A percentile compares a stretch with the other conserved stretches of the same genome.
Conservation (phyloP, 805 yeast species). For the Cyberlindnera samutprakarnensis region DNA sequence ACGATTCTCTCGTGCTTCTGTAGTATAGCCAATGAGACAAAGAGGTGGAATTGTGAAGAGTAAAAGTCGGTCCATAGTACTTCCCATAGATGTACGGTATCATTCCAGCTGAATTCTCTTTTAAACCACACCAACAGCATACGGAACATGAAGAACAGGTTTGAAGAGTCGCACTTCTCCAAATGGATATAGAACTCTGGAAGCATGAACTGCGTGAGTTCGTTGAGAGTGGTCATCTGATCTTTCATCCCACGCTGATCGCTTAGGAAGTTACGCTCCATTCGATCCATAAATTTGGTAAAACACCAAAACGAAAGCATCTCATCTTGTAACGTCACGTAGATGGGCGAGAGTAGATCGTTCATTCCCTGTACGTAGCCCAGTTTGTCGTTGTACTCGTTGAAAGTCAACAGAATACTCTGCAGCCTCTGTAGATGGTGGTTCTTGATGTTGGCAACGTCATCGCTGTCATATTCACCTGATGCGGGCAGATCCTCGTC, state of each 20-base stretch:
- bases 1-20: conserved; percentile 81
- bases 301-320: conserved; percentile 84
- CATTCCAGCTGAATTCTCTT: conserved; percentile 78
- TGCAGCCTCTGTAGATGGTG: conserved; percentile 66
- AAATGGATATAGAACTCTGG: conserved; percentile 80
- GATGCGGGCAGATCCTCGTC: conserved; percentile 30
- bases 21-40: conserved; percentile 81
- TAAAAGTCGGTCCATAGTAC: conserved; percentile 82
- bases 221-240: conserved; percentile 79
- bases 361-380: conserved; percentile 99
- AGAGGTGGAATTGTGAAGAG: conserved; percentile 81
- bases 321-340: conserved; percentile 61
- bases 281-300: conserved; percentile 78
- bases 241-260: conserved; percentile 91
- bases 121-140: conserved; percentile 95
- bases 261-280: conserved; percentile 89
- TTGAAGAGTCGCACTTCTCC: conserved; percentile 80
- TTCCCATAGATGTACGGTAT: conserved; percentile 84
- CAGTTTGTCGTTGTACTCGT: conserved; percentile 71
- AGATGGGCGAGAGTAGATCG: conserved; percentile 83
- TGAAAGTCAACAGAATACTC: conserved; percentile 78
- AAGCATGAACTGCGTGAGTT: conserved; percentile 81
- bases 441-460: conserved; percentile 60
- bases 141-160: conserved; percentile 87
- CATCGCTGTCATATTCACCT: conserved; percentile 25